phyloP scores from a whole-genome alignment of 2,329 filamentous ascomycete genomes.

The Penicillium sp. region DNA sequence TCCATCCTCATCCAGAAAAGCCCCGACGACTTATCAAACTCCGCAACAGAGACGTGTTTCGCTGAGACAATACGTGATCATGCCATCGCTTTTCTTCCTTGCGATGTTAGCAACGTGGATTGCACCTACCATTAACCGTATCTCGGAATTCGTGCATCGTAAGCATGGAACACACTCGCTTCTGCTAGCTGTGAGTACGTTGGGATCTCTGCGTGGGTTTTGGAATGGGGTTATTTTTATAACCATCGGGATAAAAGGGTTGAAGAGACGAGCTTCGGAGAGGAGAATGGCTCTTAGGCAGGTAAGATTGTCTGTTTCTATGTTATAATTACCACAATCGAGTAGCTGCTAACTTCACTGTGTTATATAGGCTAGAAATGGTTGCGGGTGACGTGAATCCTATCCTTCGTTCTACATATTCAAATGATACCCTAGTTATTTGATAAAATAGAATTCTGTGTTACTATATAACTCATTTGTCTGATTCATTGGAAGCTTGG shows the following conservation, averaged over 20 bases:
- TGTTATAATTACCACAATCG: background rate
- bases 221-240: conserved; percentile 42
- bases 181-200: conserved; percentile 32
- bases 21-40: conserved; percentile 1
- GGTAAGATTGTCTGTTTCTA: background rate
- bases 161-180: conserved; percentile 29
- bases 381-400: background rate
- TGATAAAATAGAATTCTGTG: background rate
- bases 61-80: conserved; percentile 39
- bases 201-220: conserved; percentile 38
- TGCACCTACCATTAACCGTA: conserved; percentile 37
- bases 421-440: background rate
- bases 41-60: conserved; percentile 31
- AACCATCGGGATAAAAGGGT: conserved; percentile 37
- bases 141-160: conserved; percentile 32
- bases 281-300: background rate
- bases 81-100: conserved; percentile 40
- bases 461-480: background rate
- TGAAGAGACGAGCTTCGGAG: conserved; percentile 12
- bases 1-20: background rate
- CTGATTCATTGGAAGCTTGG: no score
- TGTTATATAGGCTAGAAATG: background rate
- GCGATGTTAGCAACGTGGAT: conserved; percentile 38
- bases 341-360: background rate
- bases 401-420: background rate